Evolutionary conservation across 2,329 filamentous ascomycete species (phyloP).

Genomic region (Aplosporella prunicola): DNA sequence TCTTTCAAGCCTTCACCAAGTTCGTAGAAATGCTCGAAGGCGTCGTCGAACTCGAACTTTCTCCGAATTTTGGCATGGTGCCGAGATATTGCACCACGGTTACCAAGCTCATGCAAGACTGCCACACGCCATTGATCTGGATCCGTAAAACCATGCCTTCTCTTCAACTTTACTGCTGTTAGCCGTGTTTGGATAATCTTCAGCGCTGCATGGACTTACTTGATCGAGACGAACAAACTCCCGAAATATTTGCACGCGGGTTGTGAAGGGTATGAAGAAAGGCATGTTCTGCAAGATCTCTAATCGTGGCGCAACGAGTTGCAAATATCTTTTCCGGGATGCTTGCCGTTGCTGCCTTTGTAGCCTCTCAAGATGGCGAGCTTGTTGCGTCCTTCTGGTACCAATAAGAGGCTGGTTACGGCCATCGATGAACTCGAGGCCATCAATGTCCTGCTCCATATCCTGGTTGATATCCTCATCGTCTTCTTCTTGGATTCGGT

Average conservation of each 20-base stretch:
- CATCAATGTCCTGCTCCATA: conserved; percentile 29
- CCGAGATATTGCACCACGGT: conserved; percentile 29
- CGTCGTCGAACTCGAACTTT: conserved; percentile 74
- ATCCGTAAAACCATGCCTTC: conserved; percentile 59
- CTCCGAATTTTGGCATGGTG: conserved; percentile 73
- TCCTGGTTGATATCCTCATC: conserved; percentile 45
- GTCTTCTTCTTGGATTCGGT: conserved; percentile 56
- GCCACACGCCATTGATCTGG: conserved; percentile 65
- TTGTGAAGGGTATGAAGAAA: conserved; percentile 89
- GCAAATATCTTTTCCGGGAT: conserved; percentile 61
- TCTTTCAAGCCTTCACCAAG: conserved; percentile 81
- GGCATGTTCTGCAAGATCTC: conserved; percentile 94
- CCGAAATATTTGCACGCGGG: conserved; percentile 83
- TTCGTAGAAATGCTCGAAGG: conserved; percentile 70
- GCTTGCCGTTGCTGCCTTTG: conserved; percentile 56
- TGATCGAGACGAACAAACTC: conserved; percentile 87
- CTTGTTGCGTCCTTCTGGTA: conserved; percentile 52
- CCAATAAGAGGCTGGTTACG: conserved; percentile 36
- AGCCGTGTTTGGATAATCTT: conserved; percentile 1
- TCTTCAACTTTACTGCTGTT: conserved; percentile 39
- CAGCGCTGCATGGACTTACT: conserved; percentile 13
- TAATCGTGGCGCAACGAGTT: conserved; percentile 67
- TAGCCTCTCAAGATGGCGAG: conserved; percentile 52
- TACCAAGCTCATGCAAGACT: conserved; percentile 28
- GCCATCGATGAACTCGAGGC: conserved; percentile 14